Evolutionary conservation across 208 protist genomes (phyloP), one percentile per base, ranked within the genome.

Genomic region (Hexamita inflata): DNA sequence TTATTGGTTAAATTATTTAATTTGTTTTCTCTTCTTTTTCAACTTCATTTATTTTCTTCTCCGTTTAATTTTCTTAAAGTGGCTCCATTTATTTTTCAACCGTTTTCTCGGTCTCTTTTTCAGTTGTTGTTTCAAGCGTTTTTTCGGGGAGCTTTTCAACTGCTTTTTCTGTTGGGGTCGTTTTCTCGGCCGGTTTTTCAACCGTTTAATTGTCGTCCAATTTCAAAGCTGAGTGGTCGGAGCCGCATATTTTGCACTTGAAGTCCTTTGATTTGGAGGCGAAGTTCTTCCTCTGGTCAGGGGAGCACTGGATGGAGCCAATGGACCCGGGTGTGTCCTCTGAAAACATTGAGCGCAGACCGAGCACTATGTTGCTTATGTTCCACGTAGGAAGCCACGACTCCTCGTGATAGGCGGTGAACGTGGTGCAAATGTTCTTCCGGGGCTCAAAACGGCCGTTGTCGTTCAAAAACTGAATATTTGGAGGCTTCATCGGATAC

Each of bases 371-470:
- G 9, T 70, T 13, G 9, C 64, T 7, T 30, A 70, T 70, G 11
- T 34, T 34, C 64, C 64, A 70, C 2, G 64, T 70, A 35, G 64
- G 32, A 49, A 15, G 15, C 64, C 64, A 70, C 11, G 35, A 57
- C n/a, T 70, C 64, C 15, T n/a, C 4, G 64, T 70, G 64, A 45
- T 45, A 70, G 9, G 32, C 2, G 15, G 64, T 70, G 42, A 70
- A 70, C 4, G 2, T 70, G 2, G 64, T 70, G 64, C 64, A 70
- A 38, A 70, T 70, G n/a, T 40, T 32, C 64, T 45, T 70, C 24
- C 42, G 2, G 7, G 35, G 9, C n/a, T 70, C 64, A 49, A 70
- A 70, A 57, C 64, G 32, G 42, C 64, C 64, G 35, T 38, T 70
- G 35, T n/a, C 15, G 11, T 35, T 70, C 2, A 24, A 70, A 38